A percentile compares a stretch with the other conserved stretches of the same genome.
Evolutionary conservation across 345 rosid genomes (phyloP).

Genomic region (Syzygium aromaticum): DNA sequence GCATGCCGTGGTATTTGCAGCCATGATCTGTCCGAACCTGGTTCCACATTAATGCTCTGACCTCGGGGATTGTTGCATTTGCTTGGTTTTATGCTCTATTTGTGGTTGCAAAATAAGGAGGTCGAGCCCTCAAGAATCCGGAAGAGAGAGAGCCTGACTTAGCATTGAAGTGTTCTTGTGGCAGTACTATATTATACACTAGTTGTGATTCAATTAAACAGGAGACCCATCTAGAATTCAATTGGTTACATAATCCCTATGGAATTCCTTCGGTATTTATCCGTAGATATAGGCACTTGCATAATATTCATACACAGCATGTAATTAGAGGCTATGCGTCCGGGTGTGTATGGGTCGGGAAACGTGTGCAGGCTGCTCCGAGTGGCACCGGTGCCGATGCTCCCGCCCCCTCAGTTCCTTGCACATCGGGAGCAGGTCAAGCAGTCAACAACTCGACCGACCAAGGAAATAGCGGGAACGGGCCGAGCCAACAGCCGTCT

Average conservation of each 20-base stretch:
- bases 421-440: conserved; percentile 13
- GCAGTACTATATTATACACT: not conserved
- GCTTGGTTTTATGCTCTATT: not conserved
- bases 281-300: not conserved
- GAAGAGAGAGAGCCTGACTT: not conserved
- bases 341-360: conserved; percentile 35
- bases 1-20: not conserved
- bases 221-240: not conserved
- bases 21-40: not conserved
- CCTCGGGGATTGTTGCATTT: not conserved
- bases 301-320: not conserved
- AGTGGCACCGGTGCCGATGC: conserved; percentile 6
- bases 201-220: not conserved
- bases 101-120: not conserved
- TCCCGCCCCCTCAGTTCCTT: conserved; percentile 23
- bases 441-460: conserved; percentile 18
- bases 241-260: not conserved
- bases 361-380: conserved; percentile 14
- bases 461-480: conserved; percentile 25
- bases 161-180: not conserved
- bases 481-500: conserved; percentile 28
- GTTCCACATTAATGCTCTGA: not conserved
- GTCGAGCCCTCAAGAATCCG: not conserved
- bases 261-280: not conserved
- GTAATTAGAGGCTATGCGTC: conserved; percentile 7